Evolutionary conservation across 2,329 filamentous ascomycete genomes (phyloP).

Genomic region (Acrocalymma vagum): DNA sequence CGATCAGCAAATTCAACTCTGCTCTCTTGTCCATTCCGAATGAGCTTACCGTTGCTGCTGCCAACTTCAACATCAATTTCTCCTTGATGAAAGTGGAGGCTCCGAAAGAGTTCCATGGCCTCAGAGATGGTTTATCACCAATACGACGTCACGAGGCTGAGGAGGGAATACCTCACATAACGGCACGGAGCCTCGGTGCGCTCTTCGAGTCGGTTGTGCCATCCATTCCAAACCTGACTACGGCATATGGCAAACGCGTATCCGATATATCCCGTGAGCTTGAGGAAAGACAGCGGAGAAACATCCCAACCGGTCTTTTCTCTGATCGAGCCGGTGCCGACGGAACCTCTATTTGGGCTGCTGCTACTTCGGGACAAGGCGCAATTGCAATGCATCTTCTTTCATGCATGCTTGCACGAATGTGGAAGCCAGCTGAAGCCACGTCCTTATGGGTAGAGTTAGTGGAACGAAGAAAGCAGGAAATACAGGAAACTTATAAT

Average conservation of each 20-base stretch:
- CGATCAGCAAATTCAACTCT: too few relatives aligned
- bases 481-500: constrained; percentile 4
- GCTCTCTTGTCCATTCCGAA: too few relatives aligned
- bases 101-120: constrained; percentile 44
- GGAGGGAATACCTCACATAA: constrained; percentile 45
- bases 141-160: constrained; percentile 48
- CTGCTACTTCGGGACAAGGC: constrained; percentile 41
- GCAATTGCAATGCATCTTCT: constrained; percentile 45
- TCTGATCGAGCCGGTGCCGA: constrained; percentile 34
- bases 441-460: constrained; percentile 47
- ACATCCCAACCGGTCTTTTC: constrained; percentile 24
- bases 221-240: constrained; percentile 39
- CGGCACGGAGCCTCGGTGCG: constrained; percentile 50
- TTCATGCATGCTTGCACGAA: constrained; percentile 47
- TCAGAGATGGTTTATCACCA: constrained; percentile 42
- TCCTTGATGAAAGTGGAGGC: constrained; percentile 52
- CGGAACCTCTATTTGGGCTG: constrained; percentile 48
- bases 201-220: constrained; percentile 50
- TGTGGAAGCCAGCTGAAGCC: constrained; percentile 35
- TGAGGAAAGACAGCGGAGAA: not conserved
- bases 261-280: constrained; percentile 21
- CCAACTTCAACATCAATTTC: constrained; percentile 54
- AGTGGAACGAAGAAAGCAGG: constrained; percentile 21
- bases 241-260: constrained; percentile 45
- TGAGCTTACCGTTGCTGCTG: constrained; percentile 19